Evolutionary conservation across 2,329 filamentous ascomycete genomes (phyloP).

Genomic region (Cryphonectria naterciae): DNA sequence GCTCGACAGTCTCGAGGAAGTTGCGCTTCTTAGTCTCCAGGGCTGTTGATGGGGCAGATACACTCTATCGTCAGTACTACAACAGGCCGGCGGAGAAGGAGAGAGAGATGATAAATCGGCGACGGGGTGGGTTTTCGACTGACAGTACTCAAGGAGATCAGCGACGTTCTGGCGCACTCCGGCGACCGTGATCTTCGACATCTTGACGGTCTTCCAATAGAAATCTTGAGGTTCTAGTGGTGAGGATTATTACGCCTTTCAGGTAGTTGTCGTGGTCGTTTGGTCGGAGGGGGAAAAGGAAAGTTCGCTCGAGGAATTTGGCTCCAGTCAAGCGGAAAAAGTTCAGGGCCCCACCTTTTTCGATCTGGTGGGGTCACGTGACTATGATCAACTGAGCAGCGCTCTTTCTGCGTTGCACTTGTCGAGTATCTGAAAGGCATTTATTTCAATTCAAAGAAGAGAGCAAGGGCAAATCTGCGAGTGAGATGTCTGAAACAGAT

Average conservation of each 20-base stretch:
- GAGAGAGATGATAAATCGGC: background rate
- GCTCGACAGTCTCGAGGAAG: constrained; percentile 85
- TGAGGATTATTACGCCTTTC: constrained; percentile 57
- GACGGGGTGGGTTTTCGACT: constrained; percentile 32
- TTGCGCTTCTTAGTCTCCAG: constrained; percentile 93
- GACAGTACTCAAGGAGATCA: constrained; percentile 88
- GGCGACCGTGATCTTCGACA: constrained; percentile 71
- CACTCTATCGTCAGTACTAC: background rate
- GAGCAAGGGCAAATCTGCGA: background rate
- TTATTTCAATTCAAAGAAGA: background rate
- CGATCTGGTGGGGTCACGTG: constrained; percentile 13
- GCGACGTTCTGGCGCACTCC: constrained; percentile 95
- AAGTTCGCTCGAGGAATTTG: background rate
- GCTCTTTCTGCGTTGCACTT: background rate
- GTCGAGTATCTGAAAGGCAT: background rate
- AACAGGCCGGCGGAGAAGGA: background rate
- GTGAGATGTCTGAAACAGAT: background rate
- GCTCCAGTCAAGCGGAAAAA: background rate
- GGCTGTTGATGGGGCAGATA: constrained; percentile 6
- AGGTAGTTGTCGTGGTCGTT: constrained; percentile 31
- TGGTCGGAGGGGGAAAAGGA: constrained; percentile 30
- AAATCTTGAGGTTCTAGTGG: constrained; percentile 69
- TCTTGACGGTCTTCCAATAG: constrained; percentile 88
- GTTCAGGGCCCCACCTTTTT: constrained; percentile 5
- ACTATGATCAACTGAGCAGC: background rate